Percentiles rank a stretch among this genome's conserved stretches.
These are phyloP conservation scores for Chalciporus chontae DNA, from an alignment of 768 basidiomycete genomes.

Conservation along the genomic window DNA sequence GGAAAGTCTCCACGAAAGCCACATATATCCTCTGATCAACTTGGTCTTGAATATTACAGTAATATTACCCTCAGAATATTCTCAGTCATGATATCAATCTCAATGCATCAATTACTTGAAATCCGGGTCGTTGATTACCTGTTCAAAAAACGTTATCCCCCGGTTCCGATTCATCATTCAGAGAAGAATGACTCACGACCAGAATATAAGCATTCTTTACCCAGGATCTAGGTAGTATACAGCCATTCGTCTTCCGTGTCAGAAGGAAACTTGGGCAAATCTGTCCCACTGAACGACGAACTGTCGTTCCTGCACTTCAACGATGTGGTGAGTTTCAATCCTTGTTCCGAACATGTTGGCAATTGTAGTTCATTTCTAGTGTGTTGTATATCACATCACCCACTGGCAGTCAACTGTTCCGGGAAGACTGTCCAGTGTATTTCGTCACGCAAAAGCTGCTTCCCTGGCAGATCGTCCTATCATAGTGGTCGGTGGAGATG, in stretches of 20 bases:
- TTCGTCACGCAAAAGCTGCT: slow-evolving; percentile 1
- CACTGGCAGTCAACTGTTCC: slow-evolving; percentile 3
- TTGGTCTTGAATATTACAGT: no score
- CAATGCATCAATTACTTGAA: no score
- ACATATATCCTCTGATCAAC: no score
- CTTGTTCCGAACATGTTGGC: not conserved
- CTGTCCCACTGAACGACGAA: not conserved
- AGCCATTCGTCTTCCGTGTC: no score
- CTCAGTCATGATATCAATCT: no score
- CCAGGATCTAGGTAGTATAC: no score
- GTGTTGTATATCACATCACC: slow-evolving; percentile 6
- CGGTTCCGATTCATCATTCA: no score
- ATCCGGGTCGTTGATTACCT: no score
- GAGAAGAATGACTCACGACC: no score
- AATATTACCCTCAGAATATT: no score
- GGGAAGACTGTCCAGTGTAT: slow-evolving; percentile 1
- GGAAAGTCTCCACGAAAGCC: slow-evolving; percentile 19
- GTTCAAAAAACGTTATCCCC: no score
- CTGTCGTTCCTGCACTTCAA: slow-evolving; percentile 8
- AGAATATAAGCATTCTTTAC: no score
- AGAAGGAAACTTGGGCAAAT: not conserved
- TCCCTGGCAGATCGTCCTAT: slow-evolving; percentile 1
- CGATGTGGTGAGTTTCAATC: slow-evolving; percentile 6
- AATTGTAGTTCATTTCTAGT: not conserved
- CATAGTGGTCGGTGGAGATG: slow-evolving; percentile 10